Base-by-base conservation (phyloP, 2,329 filamentous ascomycete species). In the Sclerotinia minor region DNA sequence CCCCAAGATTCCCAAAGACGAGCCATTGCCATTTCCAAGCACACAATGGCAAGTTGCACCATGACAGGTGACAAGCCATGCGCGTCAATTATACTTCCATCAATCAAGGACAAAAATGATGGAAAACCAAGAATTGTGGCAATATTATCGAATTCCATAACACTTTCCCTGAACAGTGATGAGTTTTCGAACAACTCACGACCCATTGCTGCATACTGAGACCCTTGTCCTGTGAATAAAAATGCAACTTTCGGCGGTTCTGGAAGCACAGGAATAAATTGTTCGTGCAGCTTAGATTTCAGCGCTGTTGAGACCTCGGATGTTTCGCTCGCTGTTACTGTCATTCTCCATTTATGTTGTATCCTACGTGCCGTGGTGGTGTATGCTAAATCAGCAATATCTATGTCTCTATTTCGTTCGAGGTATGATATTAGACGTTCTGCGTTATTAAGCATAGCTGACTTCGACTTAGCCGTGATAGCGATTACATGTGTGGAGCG, bases 281-380 rank as follows among this genome's bases (percentile, higher is more conserved):
- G 57, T n/a, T 67, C 57, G n/a, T 67, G 65, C 11, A 67, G 38
- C 4, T 67, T 67, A 2, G 65, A 67, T 47, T 63, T 67, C 15
- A 67, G 26, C 1, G 57, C 57, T 63, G 24, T 47, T 17, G 65
- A 53, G 5, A 7, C 88, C 90, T 78, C 65, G 3, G 57, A 67
- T 47, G 52, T 38, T 8, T 67, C 57, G 17, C 24, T 63, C 35
- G 79, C 83, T 4, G 80, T 76, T 54, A 84, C 80, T 53, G 81
- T 82, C 76, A 86, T 80, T 38, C 86, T 82, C 79, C 83, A 85
- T 72, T 83, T 80, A 76, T 88, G 84, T 70, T 89, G 87, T 15
- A 86, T 83, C 55, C 84, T 83, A 29, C 88, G 83, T 19, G 74
- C 75, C 35, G 74, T 75, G 8, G 73, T 75, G 2, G 76, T 76